phyloP scores from a whole-genome alignment of 768 basidiomycete genomes.

The Postia placenta region DNA sequence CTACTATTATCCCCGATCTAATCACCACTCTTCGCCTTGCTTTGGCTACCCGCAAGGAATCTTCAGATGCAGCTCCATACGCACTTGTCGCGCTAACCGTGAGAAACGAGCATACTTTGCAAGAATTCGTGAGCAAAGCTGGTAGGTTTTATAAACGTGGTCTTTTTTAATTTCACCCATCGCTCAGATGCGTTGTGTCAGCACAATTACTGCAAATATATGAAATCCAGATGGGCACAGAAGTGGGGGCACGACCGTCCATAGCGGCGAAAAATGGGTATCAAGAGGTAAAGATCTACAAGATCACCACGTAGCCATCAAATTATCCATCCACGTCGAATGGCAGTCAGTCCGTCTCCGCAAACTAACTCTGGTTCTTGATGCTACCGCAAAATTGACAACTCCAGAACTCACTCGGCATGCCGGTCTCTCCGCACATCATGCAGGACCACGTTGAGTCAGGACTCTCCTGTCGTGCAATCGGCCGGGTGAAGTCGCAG shows the following conservation, averaged over 20 bases:
- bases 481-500: constrained; percentile 41
- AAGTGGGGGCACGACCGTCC: not conserved
- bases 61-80: not conserved
- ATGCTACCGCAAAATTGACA: constrained; percentile 69
- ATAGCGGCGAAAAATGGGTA: not conserved
- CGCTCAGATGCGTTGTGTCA: too few species aligned
- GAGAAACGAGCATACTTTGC: constrained; percentile 50
- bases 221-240: not conserved
- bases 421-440: constrained; percentile 56
- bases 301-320: not conserved
- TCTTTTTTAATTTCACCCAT: too few species aligned
- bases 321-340: too few species aligned
- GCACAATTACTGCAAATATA: not conserved
- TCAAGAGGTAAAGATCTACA: not conserved
- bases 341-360: not conserved
- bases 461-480: not conserved
- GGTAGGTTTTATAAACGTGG: constrained; percentile 9
- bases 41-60: constrained; percentile 13
- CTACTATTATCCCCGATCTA: constrained; percentile 50
- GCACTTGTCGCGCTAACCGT: constrained; percentile 47
- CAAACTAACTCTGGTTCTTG: constrained; percentile 30
- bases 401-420: constrained; percentile 65
- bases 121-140: constrained; percentile 30
- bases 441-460: constrained; percentile 57
- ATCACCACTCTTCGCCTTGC: constrained; percentile 38